Evolutionary conservation across 2,329 filamentous ascomycete genomes (phyloP), one percentile per base, ranked within the genome.

Genomic region (Plenodomus lindquistii): DNA sequence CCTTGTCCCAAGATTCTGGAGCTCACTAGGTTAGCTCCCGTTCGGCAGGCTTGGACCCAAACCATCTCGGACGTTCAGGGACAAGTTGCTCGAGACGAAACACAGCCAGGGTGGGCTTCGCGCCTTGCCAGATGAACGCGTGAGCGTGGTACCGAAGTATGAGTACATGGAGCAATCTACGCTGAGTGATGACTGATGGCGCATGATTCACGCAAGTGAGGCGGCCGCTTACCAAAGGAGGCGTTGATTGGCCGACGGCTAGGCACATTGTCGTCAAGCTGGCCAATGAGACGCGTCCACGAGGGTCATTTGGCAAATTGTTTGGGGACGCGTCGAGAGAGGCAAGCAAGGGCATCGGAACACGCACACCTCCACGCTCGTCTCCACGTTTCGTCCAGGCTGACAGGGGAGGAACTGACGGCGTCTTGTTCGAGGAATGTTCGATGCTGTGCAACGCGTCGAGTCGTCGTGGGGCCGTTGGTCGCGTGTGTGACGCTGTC

Each of bases 1-100:
- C n/a, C n/a, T n/a, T n/a, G n/a, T n/a, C n/a, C n/a, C n/a, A n/a
- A n/a, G n/a, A n/a, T n/a, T n/a, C n/a, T n/a, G n/a, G n/a, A n/a
- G n/a, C n/a, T n/a, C n/a, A n/a, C 29, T 20, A 27, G 29, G 39
- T 42, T 51, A 52, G 49, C 49, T 48, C 51, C 39, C 35, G 46
- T 19, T 15, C 46, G 36, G 49, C 52, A 50, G 41, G 20, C 27
- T 31, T 7, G 27, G 15, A 31, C 6, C 27, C 15, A n/a, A n/a
- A n/a, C n/a, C n/a, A n/a, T n/a, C n/a, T n/a, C n/a, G n/a, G n/a
- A n/a, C n/a, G n/a, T n/a, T n/a, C n/a, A n/a, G n/a, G n/a, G n/a
- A n/a, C n/a, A n/a, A n/a, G n/a, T n/a, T n/a, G n/a, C n/a, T n/a
- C n/a, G n/a, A n/a, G n/a, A n/a, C n/a, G n/a, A n/a, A n/a, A n/a